A percentile compares a stretch with the other conserved stretches of the same genome.
Evolutionary conservation across 2,329 filamentous ascomycete genomes (phyloP).

Genomic region (Hymenoscyphus fructigenus): DNA sequence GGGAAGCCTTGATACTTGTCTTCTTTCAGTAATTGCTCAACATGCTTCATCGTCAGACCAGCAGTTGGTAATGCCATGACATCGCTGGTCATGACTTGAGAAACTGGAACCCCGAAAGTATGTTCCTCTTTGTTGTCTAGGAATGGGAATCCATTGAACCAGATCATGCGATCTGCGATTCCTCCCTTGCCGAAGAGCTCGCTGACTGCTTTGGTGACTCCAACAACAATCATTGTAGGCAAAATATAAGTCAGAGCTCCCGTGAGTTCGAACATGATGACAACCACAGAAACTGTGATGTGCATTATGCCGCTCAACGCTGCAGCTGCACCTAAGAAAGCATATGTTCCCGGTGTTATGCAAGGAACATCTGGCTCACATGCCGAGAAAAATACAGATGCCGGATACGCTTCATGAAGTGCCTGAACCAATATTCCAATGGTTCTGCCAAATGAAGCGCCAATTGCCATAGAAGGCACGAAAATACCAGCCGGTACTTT

Average conservation of each 20-base stretch:
- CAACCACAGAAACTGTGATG: constrained; percentile 91
- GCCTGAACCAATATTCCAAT: constrained; percentile 94
- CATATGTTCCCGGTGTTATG: constrained; percentile 96
- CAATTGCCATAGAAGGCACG: constrained; percentile 96
- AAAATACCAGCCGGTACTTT: constrained; percentile 98
- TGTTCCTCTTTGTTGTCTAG: constrained; percentile 97
- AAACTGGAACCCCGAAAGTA: constrained; percentile 92
- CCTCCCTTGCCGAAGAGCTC: constrained; percentile 93
- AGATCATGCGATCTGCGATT: constrained; percentile 97
- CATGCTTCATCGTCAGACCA: constrained; percentile 71
- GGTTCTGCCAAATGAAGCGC: constrained; percentile 88
- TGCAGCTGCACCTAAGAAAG: constrained; percentile 88
- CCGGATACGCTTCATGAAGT: constrained; percentile 79
- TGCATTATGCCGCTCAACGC: constrained; percentile 97
- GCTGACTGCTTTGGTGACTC: constrained; percentile 89
- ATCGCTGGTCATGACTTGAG: constrained; percentile 80
- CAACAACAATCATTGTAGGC: constrained; percentile 98
- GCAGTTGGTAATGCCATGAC: constrained; percentile 71
- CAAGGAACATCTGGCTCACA: constrained; percentile 91
- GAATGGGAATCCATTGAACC: constrained; percentile 97
- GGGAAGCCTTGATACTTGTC: constrained; percentile 92
- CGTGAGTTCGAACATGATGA: constrained; percentile 99
- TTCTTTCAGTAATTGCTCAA: constrained; percentile 73
- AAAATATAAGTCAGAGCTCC: constrained; percentile 97
- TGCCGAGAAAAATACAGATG: constrained; percentile 80